phyloP scores from a whole-genome alignment of 208 protist genomes.

The Leishmania amazonensis region DNA sequence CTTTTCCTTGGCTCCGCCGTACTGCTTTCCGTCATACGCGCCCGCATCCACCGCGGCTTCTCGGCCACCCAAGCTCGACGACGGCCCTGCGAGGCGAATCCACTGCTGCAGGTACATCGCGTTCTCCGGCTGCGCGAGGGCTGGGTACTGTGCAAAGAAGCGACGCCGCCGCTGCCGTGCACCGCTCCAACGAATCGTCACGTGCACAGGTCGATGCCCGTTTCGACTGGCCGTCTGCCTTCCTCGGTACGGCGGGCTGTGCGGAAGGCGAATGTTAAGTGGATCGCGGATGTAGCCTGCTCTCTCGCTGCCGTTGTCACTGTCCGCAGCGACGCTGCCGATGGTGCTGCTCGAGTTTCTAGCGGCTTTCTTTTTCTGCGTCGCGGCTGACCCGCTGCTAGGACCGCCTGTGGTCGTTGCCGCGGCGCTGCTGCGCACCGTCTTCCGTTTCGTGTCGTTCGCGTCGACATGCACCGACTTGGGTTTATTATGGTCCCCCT shows the following conservation, averaged over 20 bases:
- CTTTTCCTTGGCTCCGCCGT: neutral
- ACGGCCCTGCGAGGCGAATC: neutral
- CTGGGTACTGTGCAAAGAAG: constrained; percentile 2
- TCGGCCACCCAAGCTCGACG: neutral
- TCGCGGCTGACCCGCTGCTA: neutral
- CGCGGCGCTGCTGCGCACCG: neutral
- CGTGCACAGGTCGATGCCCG: constrained; percentile 7
- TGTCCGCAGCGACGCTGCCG: neutral
- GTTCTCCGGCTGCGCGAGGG: neutral
- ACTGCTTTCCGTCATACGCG: neutral
- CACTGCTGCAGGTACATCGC: neutral
- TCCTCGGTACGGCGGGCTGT: constrained; percentile 2
- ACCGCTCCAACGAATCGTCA: constrained; percentile 30
- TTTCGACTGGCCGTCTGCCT: neutral
- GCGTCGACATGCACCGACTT: neutral
- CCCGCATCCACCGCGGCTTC: neutral
- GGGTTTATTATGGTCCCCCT: neutral
- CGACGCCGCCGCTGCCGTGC: constrained; percentile 19
- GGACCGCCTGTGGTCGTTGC: neutral
- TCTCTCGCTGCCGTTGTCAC: neutral
- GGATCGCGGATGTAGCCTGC: constrained; percentile 1
- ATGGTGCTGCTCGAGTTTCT: neutral
- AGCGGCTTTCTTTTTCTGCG: neutral
- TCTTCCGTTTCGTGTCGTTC: neutral
- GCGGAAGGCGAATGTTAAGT: constrained; percentile 15